Conservation (phyloP, 176 grass and related monocot species). For the Tuctoria greenei region DNA sequence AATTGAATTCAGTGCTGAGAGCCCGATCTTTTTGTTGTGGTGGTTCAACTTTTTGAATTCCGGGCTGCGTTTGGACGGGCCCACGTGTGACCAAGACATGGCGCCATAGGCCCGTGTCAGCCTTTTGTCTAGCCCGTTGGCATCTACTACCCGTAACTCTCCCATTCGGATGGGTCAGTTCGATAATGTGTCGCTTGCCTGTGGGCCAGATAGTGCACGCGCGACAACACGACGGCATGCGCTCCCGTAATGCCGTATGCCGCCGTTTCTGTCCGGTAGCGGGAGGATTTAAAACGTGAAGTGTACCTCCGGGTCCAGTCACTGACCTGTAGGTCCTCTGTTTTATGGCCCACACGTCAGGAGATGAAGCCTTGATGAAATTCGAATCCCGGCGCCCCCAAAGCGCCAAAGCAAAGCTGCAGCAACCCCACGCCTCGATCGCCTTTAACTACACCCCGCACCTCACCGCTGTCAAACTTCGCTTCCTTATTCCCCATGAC, state of each 20-base stretch:
- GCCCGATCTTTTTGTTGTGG: no score
- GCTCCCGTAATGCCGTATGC: no score
- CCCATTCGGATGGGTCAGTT: not conserved
- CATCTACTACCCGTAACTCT: not conserved
- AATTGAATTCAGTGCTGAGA: no score
- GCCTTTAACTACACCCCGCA: not conserved
- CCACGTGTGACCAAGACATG: not conserved
- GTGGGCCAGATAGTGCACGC: not conserved
- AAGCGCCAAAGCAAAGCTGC: slow-evolving; percentile 32
- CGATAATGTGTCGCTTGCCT: not conserved
- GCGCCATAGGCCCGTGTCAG: not conserved
- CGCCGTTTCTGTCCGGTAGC: not conserved
- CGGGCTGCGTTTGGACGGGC: not conserved
- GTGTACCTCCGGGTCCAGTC: no score
- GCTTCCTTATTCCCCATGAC: not conserved
- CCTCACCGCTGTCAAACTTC: not conserved
- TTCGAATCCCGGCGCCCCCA: slow-evolving; percentile 18
- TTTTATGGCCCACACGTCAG: not conserved
- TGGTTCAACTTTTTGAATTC: not conserved
- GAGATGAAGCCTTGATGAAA: not conserved
- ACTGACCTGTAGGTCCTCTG: rapidly evolving
- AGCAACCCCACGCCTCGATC: slow-evolving; percentile 3
- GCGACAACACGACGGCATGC: not conserved
- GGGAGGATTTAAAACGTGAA: not conserved
- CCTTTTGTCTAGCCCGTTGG: slow-evolving; percentile 12